These are phyloP conservation scores for Torrubiella hemipterigena DNA, from an alignment of 2,329 filamentous ascomycete species.

Conservation along the genomic window DNA sequence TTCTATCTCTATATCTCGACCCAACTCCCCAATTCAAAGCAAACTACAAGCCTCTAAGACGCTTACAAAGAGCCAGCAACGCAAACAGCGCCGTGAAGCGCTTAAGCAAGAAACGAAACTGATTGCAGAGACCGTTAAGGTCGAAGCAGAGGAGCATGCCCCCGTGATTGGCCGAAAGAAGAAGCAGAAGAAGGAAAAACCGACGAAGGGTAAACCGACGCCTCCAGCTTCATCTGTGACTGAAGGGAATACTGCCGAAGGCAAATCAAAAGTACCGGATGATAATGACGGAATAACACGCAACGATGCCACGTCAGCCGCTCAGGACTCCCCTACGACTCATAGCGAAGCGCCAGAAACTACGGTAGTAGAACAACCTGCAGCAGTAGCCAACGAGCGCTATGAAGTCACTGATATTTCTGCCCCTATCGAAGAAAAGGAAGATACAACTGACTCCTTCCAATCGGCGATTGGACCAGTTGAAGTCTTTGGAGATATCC, in stretches of 20 bases:
- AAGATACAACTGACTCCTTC: constrained; percentile 11
- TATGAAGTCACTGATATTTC: constrained; percentile 2
- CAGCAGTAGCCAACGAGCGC: neutral
- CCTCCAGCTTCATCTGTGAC: too few species aligned
- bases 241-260: neutral
- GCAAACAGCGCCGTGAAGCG: constrained; percentile 61
- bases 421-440: constrained; percentile 7
- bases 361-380: neutral
- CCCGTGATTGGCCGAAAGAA: constrained; percentile 73
- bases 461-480: constrained; percentile 9
- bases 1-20: constrained; percentile 54
- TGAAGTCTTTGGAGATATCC: constrained; percentile 22
- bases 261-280: neutral
- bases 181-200: constrained; percentile 69
- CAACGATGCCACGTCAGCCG: neutral
- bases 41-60: constrained; percentile 55
- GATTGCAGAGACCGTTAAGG: constrained; percentile 35
- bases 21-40: constrained; percentile 55
- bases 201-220: neutral
- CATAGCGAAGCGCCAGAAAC: neutral
- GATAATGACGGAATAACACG: constrained; percentile 15
- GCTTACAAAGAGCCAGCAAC: constrained; percentile 68
- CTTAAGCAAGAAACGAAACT: constrained; percentile 50
- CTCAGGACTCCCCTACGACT: neutral
- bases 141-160: constrained; percentile 47